Percentiles rank a stretch among this genome's conserved stretches.
These are phyloP conservation scores for Xylariaceae sp. DNA, from an alignment of 2,329 filamentous ascomycete genomes.

Conservation along the genomic window DNA sequence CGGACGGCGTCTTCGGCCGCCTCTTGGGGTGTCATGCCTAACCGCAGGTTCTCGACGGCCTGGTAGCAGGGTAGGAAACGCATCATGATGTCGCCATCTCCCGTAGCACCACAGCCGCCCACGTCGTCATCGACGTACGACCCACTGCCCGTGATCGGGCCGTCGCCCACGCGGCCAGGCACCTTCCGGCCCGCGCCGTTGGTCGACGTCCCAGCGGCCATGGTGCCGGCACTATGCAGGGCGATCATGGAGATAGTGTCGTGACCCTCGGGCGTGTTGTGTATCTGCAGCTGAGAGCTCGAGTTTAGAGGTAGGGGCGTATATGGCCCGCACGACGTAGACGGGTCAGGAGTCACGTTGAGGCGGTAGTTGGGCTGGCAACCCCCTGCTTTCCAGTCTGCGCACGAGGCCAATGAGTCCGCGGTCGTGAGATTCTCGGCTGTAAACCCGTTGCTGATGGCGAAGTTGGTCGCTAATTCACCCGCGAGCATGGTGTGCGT, in stretches of 20 bases:
- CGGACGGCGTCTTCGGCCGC: constrained; percentile 59
- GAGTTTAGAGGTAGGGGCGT: constrained; percentile 38
- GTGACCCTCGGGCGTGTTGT: constrained; percentile 43
- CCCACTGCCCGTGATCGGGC: constrained; percentile 60
- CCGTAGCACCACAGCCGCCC: constrained; percentile 62
- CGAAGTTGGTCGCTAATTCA: constrained; percentile 61
- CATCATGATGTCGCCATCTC: constrained; percentile 65
- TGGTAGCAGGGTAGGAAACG: constrained; percentile 64
- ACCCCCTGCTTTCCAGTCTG: constrained; percentile 48
- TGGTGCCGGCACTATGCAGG: constrained; percentile 50
- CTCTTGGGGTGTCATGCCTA: constrained; percentile 54
- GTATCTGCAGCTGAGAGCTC: constrained; percentile 22
- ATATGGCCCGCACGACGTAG: constrained; percentile 56
- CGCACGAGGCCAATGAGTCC: constrained; percentile 49
- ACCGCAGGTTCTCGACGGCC: constrained; percentile 59
- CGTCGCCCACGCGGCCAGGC: constrained; percentile 62
- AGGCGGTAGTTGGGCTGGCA: constrained; percentile 61
- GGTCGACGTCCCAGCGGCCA: constrained; percentile 63
- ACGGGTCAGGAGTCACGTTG: constrained; percentile 53
- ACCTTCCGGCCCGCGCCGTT: constrained; percentile 62
- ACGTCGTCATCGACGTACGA: constrained; percentile 62
- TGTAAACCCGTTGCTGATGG: constrained; percentile 57
- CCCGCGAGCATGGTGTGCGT: constrained; percentile 59
- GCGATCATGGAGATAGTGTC: constrained; percentile 63
- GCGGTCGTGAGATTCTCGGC: constrained; percentile 52